phyloP scores from a whole-genome alignment of 2,329 filamentous ascomycete genomes.

The Huntiella moniliformis region DNA sequence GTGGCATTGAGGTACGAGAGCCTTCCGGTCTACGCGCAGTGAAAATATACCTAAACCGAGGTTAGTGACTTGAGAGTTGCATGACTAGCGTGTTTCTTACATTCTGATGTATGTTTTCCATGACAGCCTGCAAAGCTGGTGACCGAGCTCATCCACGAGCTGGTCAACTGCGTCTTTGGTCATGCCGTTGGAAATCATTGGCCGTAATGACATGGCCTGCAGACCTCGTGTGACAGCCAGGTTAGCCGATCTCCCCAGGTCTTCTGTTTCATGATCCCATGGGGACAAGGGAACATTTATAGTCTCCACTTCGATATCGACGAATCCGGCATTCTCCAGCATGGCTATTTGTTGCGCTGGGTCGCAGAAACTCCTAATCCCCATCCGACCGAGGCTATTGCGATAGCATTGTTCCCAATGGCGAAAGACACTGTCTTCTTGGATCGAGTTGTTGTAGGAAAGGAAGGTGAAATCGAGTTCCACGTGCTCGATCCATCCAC shows the following conservation, averaged over 20 bases:
- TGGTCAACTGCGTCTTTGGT: slow-evolving; percentile 40
- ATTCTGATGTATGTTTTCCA: slow-evolving; percentile 57
- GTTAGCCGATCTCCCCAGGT: slow-evolving; percentile 69
- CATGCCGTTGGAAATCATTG: slow-evolving; percentile 39
- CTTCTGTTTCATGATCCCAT: slow-evolving; percentile 47
- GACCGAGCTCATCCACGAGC: slow-evolving; percentile 43
- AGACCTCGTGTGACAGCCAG: slow-evolving; percentile 55
- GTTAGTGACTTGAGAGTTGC: slow-evolving; percentile 9
- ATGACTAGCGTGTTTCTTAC: slow-evolving; percentile 33
- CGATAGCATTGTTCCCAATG: slow-evolving; percentile 39
- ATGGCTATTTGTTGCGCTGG: slow-evolving; percentile 18
- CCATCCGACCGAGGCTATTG: background rate
- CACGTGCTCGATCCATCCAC: slow-evolving; percentile 65
- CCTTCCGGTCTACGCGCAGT: slow-evolving; percentile 17
- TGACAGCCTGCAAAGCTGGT: slow-evolving; percentile 48
- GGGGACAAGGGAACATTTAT: slow-evolving; percentile 55
- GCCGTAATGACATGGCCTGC: slow-evolving; percentile 52
- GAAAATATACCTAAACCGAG: slow-evolving; percentile 18
- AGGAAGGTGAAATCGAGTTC: slow-evolving; percentile 71
- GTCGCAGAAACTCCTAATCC: background rate
- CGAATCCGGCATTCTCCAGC: slow-evolving; percentile 56
- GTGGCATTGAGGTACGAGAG: background rate
- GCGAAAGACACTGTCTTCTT: slow-evolving; percentile 35
- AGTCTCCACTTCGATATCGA: slow-evolving; percentile 53
- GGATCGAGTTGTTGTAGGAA: slow-evolving; percentile 47